Percentiles rank a stretch among this genome's conserved stretches.
Conservation (phyloP, 495 filamentous ascomycete genomes). For the Bathelium albidoporum region DNA sequence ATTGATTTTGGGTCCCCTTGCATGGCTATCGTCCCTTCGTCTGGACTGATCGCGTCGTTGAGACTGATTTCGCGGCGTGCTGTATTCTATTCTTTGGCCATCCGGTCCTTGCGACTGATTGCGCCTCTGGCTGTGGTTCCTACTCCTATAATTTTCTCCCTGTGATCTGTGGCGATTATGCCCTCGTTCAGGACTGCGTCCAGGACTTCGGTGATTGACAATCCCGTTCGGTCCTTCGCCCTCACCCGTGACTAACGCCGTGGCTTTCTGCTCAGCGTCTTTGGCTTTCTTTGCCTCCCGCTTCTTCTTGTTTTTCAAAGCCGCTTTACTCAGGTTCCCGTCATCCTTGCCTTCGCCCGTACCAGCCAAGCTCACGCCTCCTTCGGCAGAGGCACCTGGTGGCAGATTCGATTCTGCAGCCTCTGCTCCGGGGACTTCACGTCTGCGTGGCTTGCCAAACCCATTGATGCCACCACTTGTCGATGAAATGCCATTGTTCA, state of each 20-base stretch:
- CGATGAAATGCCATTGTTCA: slow-evolving; percentile 64
- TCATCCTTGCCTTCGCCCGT: slow-evolving; percentile 48
- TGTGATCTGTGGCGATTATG: slow-evolving; percentile 32
- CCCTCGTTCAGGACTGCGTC: slow-evolving; percentile 57
- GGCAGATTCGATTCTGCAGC: slow-evolving; percentile 49
- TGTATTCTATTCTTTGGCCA: slow-evolving; percentile 29
- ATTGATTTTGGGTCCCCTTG: slow-evolving; percentile 15
- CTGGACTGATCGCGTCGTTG: slow-evolving; percentile 11
- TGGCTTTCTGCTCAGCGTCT: slow-evolving; percentile 51
- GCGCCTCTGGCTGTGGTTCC: slow-evolving; percentile 28
- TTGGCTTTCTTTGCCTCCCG: slow-evolving; percentile 90
- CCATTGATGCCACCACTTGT: slow-evolving; percentile 50
- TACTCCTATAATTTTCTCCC: slow-evolving; percentile 15
- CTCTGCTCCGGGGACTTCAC: slow-evolving; percentile 73
- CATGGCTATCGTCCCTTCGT: slow-evolving; percentile 14
- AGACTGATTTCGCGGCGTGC: slow-evolving; percentile 14
- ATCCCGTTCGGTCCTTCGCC: slow-evolving; percentile 17
- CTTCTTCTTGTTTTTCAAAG: slow-evolving; percentile 98
- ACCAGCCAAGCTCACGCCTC: slow-evolving; percentile 51
- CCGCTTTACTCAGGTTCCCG: slow-evolving; percentile 67
- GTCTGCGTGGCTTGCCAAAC: slow-evolving; percentile 61
- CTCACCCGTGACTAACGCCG: slow-evolving; percentile 29
- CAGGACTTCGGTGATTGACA: slow-evolving; percentile 18
- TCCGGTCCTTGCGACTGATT: slow-evolving; percentile 17
- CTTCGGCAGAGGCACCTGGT: slow-evolving; percentile 59